These are phyloP conservation scores for Candida coquimbonensis DNA, from an alignment of 805 yeast species.

Conservation along the genomic window DNA sequence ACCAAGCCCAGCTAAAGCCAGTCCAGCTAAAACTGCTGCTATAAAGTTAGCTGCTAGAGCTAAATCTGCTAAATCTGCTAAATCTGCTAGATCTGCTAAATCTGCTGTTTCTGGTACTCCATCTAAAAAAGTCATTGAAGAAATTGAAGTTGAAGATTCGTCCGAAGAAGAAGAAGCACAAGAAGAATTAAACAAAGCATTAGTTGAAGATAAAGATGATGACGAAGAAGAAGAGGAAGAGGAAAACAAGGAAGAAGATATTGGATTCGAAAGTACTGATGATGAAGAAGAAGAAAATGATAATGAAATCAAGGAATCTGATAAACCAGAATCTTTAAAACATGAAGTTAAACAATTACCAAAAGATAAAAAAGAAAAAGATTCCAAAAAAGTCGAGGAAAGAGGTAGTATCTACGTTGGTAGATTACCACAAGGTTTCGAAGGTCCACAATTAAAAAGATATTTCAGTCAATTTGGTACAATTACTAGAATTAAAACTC, in stretches of 20 bases:
- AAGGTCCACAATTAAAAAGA: constrained; percentile 65
- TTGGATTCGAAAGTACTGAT: constrained; percentile 14
- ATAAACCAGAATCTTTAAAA: constrained; percentile 11
- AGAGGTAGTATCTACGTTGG: constrained; percentile 83
- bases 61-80: background rate
- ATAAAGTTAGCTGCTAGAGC: background rate
- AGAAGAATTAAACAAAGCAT: constrained; percentile 12
- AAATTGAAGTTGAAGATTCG: background rate
- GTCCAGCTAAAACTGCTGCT: too few relatives aligned
- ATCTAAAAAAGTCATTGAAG: background rate
- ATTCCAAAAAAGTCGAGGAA: constrained; percentile 18
- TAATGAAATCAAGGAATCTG: constrained; percentile 15
- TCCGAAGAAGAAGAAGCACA: constrained; percentile 12
- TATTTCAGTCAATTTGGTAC: constrained; percentile 91
- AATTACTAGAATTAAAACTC: constrained; percentile 67
- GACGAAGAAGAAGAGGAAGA: constrained; percentile 7
- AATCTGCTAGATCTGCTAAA: background rate
- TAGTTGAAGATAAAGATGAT: constrained; percentile 3
- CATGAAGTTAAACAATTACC: constrained; percentile 22
- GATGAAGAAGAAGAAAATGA: constrained; percentile 25
- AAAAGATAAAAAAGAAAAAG: constrained; percentile 11
- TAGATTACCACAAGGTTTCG: constrained; percentile 87
- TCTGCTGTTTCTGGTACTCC: too few relatives aligned
- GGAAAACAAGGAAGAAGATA: constrained; percentile 7
- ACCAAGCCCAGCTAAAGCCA: too few relatives aligned